These are phyloP conservation scores for Chlorella sp. DNA, from an alignment of 139 green algal species.

Conservation along the genomic window DNA sequence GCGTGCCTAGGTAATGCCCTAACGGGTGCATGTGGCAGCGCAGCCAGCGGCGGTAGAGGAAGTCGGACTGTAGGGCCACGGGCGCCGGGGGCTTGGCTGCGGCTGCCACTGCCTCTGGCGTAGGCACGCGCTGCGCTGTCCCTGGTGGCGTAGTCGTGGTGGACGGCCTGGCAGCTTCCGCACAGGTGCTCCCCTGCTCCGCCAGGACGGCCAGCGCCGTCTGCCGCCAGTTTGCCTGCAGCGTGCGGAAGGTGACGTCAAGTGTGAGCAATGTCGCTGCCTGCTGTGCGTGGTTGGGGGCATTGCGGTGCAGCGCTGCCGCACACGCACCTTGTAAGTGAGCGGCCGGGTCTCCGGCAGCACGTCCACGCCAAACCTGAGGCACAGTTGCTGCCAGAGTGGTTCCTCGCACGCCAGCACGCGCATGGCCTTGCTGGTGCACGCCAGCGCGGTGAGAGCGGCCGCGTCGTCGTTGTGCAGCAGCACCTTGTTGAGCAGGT, in stretches of 20 bases:
- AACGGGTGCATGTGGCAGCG: conserved; percentile 16
- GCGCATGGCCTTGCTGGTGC: not conserved
- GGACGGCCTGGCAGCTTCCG: too few species aligned
- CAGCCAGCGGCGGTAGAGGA: conserved; percentile 30
- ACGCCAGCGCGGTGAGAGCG: not conserved
- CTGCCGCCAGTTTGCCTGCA: conserved; percentile 29
- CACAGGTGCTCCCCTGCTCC: too few species aligned
- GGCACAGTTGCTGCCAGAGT: conserved; percentile 7
- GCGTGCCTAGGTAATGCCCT: not conserved
- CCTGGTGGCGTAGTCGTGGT: too few species aligned
- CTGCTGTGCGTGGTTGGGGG: too few species aligned
- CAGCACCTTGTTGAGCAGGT: not conserved
- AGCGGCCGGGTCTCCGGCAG: too few species aligned
- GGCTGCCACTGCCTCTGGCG: not conserved
- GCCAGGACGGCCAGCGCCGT: conserved; percentile 3
- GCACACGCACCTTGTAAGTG: too few species aligned
- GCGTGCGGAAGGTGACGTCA: too few species aligned
- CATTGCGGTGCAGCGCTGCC: too few species aligned
- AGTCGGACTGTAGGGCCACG: conserved; percentile 10
- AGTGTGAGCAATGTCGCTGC: too few species aligned
- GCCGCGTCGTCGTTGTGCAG: not conserved
- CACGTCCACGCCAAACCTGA: too few species aligned
- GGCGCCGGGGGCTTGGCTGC: conserved; percentile 9
- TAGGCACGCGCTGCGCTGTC: not conserved
- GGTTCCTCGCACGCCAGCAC: conserved; percentile 6